Evolutionary conservation across 106 monocot species (phyloP).

Genomic region (Dioscorea zingiberensis): DNA sequence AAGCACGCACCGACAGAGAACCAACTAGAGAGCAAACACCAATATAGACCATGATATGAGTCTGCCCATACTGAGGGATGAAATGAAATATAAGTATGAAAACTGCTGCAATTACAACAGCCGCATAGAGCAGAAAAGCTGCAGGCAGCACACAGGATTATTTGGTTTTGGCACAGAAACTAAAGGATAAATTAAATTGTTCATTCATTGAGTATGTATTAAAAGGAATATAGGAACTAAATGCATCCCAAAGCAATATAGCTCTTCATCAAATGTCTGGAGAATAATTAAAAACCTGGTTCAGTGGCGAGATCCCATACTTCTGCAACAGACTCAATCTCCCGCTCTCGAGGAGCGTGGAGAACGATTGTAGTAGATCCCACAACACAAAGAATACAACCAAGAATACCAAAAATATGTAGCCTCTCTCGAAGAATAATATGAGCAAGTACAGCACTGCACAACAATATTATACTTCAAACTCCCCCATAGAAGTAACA

Average conservation of each 20-base stretch:
- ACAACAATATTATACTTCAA: neutral
- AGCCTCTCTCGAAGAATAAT: constrained; percentile 77
- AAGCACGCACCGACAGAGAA: constrained; percentile 66
- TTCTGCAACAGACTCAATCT: constrained; percentile 77
- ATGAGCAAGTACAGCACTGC: constrained; percentile 84
- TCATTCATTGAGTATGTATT: too few relatives aligned
- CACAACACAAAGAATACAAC: constrained; percentile 83
- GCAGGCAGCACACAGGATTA: constrained; percentile 16
- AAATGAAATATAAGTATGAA: constrained; percentile 59
- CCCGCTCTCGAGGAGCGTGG: constrained; percentile 89
- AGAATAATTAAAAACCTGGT: constrained; percentile 46
- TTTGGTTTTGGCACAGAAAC: too few relatives aligned
- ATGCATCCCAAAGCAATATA: neutral
- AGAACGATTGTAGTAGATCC: constrained; percentile 91
- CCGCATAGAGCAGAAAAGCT: constrained; percentile 74
- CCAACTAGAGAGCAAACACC: constrained; percentile 90
- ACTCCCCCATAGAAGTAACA: neutral
- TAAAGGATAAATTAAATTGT: too few relatives aligned
- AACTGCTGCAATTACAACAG: constrained; percentile 36
- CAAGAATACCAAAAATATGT: constrained; percentile 87
- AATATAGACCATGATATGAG: constrained; percentile 85
- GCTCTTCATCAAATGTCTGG: neutral
- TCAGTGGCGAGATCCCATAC: constrained; percentile 95
- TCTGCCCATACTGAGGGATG: constrained; percentile 72
- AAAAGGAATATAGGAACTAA: too few relatives aligned